Evolutionary conservation across 2,329 filamentous ascomycete species (phyloP), one percentile per base, ranked within the genome.

Genomic region (Mycosphaerelloides madeirae): DNA sequence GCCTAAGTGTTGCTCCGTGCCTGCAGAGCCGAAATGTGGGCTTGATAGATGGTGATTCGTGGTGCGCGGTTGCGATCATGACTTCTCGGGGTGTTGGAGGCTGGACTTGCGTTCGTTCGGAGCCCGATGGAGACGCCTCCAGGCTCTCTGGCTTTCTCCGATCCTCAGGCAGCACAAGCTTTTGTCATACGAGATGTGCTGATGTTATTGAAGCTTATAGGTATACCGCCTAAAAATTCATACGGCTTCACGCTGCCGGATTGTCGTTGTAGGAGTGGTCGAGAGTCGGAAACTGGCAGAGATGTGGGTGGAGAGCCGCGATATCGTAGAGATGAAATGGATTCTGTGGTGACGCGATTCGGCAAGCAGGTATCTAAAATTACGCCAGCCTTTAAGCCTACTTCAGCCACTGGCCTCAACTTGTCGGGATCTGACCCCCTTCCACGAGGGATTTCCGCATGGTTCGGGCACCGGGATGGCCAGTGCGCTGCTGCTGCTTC

Each of bases 391-490:
- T 9, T 25, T 25, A 25, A 25, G 22, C 22, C 22, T 25, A 25
- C 9, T 9, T 25, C 22, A 25, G 22, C 22, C 22, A 25, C 22
- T 25, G 22, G 22, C 22, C 22, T 25, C 9, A 9, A 5, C 22
- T 25, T 25, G 22, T 25, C 22, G 22, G 22, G 22, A 25, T 25
- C 5, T 9, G 22, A 25, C 22, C 22, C n/a, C 22, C 22, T 25
- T 5, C 32, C 32, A 35, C 32, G 32, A 18, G 32, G 32, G 19
- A 14, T 38, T 13, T 20, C 28, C n/a, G 38, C 29, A 31, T 15
- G 38, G 14, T 40, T 40, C 38, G 38, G 38, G 22, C 28, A 29
- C 38, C 38, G 38, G 28, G 28, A 31, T 25, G 38, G 38, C 14
- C 38, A 18, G 38, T 40, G 38, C 38, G 19, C 11, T 5, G 9